Evolutionary conservation across 139 green algal genomes (phyloP).

Genomic region (Micractinium conductrix): DNA sequence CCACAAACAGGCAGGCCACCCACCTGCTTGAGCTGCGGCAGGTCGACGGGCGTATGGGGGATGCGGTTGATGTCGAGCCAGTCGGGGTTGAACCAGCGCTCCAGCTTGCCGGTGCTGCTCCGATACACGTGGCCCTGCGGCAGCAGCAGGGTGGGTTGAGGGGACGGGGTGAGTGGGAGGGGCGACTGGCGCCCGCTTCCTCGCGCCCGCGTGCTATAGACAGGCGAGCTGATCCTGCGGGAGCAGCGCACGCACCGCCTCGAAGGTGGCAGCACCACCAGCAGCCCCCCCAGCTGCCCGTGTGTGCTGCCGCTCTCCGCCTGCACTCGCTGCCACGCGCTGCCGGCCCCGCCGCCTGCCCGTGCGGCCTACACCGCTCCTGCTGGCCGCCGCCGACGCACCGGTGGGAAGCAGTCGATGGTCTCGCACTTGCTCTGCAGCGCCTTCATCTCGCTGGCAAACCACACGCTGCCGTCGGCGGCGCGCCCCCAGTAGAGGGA

Average conservation of each 20-base stretch:
- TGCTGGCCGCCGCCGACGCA: too few relatives aligned
- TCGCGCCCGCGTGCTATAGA: too few relatives aligned
- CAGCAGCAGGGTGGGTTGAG: not conserved
- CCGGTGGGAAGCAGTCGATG: constrained; percentile 83
- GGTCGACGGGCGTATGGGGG: constrained; percentile 51
- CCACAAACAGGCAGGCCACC: not conserved
- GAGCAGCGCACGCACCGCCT: too few relatives aligned
- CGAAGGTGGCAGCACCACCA: too few relatives aligned
- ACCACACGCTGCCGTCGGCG: constrained; percentile 88
- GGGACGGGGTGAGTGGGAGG: too few relatives aligned
- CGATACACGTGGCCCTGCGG: constrained; percentile 80
- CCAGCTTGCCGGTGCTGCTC: constrained; percentile 76
- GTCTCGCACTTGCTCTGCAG: constrained; percentile 72
- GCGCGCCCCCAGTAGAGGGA: constrained; percentile 93
- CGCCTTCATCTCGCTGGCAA: constrained; percentile 97
- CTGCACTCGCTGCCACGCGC: too few relatives aligned
- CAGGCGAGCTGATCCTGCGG: too few relatives aligned
- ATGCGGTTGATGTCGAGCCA: constrained; percentile 67
- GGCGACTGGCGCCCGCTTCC: too few relatives aligned
- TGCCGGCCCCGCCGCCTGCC: too few relatives aligned
- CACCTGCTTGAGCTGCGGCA: constrained; percentile 31
- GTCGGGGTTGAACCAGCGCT: constrained; percentile 87
- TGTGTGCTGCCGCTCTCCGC: not conserved
- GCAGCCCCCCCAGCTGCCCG: not conserved
- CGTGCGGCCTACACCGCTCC: too few relatives aligned